A percentile compares a stretch with the other conserved stretches of the same genome.
Evolutionary conservation across 2,329 filamentous ascomycete species (phyloP).

Genomic region (Colletotrichum brevisporum): DNA sequence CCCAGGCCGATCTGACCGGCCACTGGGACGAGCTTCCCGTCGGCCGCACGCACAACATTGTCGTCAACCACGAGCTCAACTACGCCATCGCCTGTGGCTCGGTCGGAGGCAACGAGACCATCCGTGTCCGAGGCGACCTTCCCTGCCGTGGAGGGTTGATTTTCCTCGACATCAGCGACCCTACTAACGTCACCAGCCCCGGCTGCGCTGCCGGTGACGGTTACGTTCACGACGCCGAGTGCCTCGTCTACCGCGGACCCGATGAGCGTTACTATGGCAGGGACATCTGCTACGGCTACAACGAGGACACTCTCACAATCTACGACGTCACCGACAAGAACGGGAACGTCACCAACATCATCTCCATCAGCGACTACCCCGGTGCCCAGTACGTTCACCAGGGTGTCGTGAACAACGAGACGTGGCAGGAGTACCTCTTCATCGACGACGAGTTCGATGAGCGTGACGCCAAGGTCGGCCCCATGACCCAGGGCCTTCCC

Average conservation of each 20-base stretch:
- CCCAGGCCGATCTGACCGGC: constrained; percentile 56
- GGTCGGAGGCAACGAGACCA: constrained; percentile 50
- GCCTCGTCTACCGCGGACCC: constrained; percentile 67
- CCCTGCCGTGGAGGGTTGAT: constrained; percentile 68
- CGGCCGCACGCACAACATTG: constrained; percentile 61
- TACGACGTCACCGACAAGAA: constrained; percentile 67
- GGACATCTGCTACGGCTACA: constrained; percentile 70
- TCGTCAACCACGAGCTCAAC: constrained; percentile 61
- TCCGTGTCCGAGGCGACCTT: constrained; percentile 38
- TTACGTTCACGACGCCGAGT: constrained; percentile 75
- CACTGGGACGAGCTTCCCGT: constrained; percentile 58
- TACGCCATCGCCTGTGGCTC: constrained; percentile 60
- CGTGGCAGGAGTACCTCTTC: constrained; percentile 58
- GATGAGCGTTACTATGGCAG: constrained; percentile 60
- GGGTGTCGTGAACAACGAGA: constrained; percentile 63
- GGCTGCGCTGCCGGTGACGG: constrained; percentile 69
- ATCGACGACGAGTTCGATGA: constrained; percentile 67
- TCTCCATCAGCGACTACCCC: constrained; percentile 67
- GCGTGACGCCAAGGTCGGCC: constrained; percentile 53
- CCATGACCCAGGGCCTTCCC: constrained; percentile 56
- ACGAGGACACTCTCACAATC: constrained; percentile 65
- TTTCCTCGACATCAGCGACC: constrained; percentile 70
- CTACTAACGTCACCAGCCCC: constrained; percentile 65
- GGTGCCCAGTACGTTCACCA: constrained; percentile 69
- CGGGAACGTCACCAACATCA: constrained; percentile 54